Evolutionary conservation across 768 basidiomycete species (phyloP).

Genomic region (Leccinellum luteum): DNA sequence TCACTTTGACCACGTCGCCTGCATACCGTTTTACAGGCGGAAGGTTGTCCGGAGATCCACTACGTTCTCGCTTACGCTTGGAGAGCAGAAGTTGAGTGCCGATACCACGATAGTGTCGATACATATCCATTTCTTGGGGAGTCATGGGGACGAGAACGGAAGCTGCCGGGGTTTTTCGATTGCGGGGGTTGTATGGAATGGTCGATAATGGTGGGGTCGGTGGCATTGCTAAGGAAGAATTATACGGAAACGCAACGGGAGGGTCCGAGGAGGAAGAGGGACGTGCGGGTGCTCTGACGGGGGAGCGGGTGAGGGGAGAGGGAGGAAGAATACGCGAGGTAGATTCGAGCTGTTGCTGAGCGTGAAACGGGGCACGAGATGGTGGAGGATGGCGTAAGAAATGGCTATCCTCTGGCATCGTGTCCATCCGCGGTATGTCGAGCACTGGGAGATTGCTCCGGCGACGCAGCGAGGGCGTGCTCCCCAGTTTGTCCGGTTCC

Average conservation of each 20-base stretch:
- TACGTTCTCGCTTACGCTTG: constrained; percentile 52
- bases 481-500: constrained; percentile 27
- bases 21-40: constrained; percentile 50
- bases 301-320: constrained; percentile 29
- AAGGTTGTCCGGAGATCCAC: constrained; percentile 36
- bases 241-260: constrained; percentile 25
- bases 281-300: constrained; percentile 27
- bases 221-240: constrained; percentile 34
- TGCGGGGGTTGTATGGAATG: constrained; percentile 63
- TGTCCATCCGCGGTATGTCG: constrained; percentile 32
- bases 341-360: constrained; percentile 23
- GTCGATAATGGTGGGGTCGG: constrained; percentile 30
- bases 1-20: constrained; percentile 72
- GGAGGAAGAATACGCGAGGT: constrained; percentile 27
- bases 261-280: constrained; percentile 37
- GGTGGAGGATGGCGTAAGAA: constrained; percentile 26
- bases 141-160: constrained; percentile 67
- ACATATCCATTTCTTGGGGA: constrained; percentile 56
- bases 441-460: constrained; percentile 32
- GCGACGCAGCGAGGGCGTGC: constrained; percentile 29
- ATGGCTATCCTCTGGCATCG: constrained; percentile 17
- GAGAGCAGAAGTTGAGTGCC: constrained; percentile 49
- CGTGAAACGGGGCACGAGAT: constrained; percentile 22
- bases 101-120: constrained; percentile 53
- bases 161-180: constrained; percentile 56